A percentile compares a stretch with the other conserved stretches of the same genome.
phyloP scores from a whole-genome alignment of 2,329 filamentous ascomycete species.

The Fusarium coicis region DNA sequence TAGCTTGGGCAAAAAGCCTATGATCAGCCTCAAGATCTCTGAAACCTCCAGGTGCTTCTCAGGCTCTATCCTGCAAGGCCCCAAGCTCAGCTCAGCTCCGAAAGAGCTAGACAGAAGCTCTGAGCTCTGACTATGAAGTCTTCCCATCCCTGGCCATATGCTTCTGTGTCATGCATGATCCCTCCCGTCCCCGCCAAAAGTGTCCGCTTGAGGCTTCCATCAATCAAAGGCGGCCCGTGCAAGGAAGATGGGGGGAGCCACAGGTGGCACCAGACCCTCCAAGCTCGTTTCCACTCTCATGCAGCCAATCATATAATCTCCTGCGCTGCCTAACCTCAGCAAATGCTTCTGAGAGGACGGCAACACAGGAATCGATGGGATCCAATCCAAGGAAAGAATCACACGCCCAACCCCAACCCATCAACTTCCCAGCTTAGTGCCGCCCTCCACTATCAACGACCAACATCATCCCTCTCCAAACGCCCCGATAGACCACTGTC shows the following conservation, averaged over 20 bases:
- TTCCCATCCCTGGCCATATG: conserved; percentile 25
- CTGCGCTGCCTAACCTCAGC: conserved; percentile 17
- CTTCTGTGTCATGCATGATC: conserved; percentile 39
- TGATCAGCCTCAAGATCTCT: conserved; percentile 27
- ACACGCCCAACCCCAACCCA: conserved; percentile 42
- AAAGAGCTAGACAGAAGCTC: conserved; percentile 9
- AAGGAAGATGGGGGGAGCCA: conserved; percentile 35
- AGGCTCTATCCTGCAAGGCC: conserved; percentile 22
- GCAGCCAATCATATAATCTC: conserved; percentile 50
- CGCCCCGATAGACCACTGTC: conserved; percentile 38
- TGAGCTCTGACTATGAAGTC: conserved; percentile 11
- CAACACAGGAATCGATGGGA: conserved; percentile 33
- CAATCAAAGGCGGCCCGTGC: conserved; percentile 31
- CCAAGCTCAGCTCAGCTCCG: conserved; percentile 18
- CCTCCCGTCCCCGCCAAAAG: conserved; percentile 35
- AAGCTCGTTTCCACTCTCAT: conserved; percentile 23
- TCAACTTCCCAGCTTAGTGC: conserved; percentile 35
- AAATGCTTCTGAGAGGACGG: conserved; percentile 7
- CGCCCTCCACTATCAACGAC: conserved; percentile 40
- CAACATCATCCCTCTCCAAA: conserved; percentile 45
- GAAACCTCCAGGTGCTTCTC: conserved; percentile 29
- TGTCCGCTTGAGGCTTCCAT: conserved; percentile 21
- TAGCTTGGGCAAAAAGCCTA: conserved; percentile 3
- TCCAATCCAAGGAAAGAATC: conserved; percentile 33
- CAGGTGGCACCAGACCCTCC: conserved; percentile 32